Evolutionary conservation across 306 rosid genomes (phyloP), one percentile per base, ranked within the genome.

Genomic region (Vicia villosa): DNA sequence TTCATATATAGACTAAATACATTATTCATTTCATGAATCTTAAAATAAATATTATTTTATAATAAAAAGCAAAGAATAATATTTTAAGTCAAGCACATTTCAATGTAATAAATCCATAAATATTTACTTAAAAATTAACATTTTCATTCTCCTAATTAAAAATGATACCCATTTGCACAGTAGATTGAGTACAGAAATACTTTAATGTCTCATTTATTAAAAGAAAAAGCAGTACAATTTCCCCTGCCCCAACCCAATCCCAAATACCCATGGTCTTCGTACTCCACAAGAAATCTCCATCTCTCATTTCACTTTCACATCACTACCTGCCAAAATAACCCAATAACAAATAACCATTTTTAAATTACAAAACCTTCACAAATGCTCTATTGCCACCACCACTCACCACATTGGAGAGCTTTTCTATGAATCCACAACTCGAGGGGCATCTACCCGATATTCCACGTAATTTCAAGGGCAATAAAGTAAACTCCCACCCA

Each of bases 401-500:
- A 47, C 42, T 11, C 17, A 68, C 20, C 66, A 73, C 55, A 17
- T 41, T 22, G 74, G 63, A 54, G 74, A 54, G 41, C 74, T 41
- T 81, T 74, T 64, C 72, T 14, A 69, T 41, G 64, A 55, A 17
- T 34, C 47, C 79, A 57, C 60, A 72, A 62, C 55, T 72, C 58
- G 82, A 74, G 64, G 74, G 85, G 72, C 82, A 74, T 77, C 77
- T 74, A 22, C 80, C 38, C 80, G 68, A 49, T 69, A 77, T 81
- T 81, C 80, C n/a, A 74, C 30, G 60, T 19, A 73, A 58, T 38
- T 16, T 17, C 0, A 58, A 51, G 82, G 85, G 20, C 6, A 57
- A 0, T 0, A 22, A 0, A 0, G 80, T 82, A 37, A 77, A 49
- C 51, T 42, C 34, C 0, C 0, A 17, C 38, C 7, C 2, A 0